Evolutionary conservation across 2,329 filamentous ascomycete species (phyloP), one percentile per base, ranked within the genome.

Genomic region (Microdochium bolleyi): DNA sequence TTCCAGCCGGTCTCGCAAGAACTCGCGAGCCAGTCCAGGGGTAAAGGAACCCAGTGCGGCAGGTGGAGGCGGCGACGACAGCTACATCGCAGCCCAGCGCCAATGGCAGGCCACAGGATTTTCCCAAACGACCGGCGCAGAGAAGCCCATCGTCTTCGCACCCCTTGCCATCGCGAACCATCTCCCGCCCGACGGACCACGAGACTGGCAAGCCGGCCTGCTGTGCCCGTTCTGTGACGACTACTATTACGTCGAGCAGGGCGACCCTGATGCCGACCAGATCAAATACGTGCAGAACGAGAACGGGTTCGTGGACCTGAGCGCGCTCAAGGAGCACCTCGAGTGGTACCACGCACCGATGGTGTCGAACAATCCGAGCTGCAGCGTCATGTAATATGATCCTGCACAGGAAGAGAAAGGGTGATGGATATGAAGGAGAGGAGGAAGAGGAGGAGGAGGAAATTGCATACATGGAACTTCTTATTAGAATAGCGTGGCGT

Each of bases 161-260:
- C 78, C 80, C 2, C 64, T 83, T 24, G 79, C 77, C 32, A 75
- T 84, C 48, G 79, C 79, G 30, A 83, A 80, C 63, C 80, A 84
- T 61, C 65, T 78, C 25, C 69, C 75, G 30, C 79, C 79, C 2
- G 41, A 24, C 41, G 63, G 66, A 19, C 63, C 67, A 9, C 74
- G 76, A 48, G 77, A 77, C 56, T 83, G 77, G 75, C 70, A 73
- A 54, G 74, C 78, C 2, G 67, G 72, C 16, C 61, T 82, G 14
- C 60, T 78, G 30, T 83, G 80, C 54, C 78, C 79, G 2, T 79
- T 75, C 55, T 84, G 80, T 64, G 80, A 83, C 57, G 74, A 77
- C 49, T 77, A 75, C 52, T 71, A 69, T 53, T 74, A 74, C 61
- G 66, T 73, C 48, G 72, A 74, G 57, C 72, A 73, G 25, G 70